These are phyloP conservation scores for Beauveria bassiana DNA, from an alignment of 2,329 filamentous ascomycete species.

Conservation along the genomic window DNA sequence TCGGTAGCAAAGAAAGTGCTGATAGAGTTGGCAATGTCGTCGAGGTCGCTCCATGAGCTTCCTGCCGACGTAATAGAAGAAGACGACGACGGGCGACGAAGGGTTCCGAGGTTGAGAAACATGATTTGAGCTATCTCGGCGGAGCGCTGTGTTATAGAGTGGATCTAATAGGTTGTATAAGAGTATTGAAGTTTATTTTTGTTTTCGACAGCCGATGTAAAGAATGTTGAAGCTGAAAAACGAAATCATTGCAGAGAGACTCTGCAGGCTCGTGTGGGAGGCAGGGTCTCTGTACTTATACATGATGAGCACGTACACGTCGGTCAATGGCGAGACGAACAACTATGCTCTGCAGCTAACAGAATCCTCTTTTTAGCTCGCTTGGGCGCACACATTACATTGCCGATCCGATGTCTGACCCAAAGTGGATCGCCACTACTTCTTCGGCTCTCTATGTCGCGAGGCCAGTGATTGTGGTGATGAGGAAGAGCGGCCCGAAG, in stretches of 20 bases:
- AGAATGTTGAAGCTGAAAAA: neutral
- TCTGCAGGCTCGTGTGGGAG: neutral
- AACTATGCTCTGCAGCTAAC: neutral
- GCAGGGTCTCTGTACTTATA: slow-evolving; percentile 1
- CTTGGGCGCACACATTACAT: neutral
- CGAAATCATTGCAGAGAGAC: neutral
- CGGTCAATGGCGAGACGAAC: neutral
- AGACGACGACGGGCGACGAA: neutral
- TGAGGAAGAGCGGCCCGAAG: neutral
- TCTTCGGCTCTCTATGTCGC: slow-evolving; percentile 6
- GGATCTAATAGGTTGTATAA: neutral
- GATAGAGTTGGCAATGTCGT: neutral
- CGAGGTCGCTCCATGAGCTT: slow-evolving; percentile 9
- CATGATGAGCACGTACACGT: neutral
- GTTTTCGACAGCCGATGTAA: neutral
- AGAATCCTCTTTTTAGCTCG: neutral
- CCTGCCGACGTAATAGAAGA: neutral
- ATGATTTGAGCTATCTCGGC: neutral
- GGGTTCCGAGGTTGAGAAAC: neutral
- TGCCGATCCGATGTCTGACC: slow-evolving; percentile 12
- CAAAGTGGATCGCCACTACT: neutral
- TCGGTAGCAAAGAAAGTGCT: neutral
- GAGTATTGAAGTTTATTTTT: neutral
- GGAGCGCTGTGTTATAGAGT: neutral
- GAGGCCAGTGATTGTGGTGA: neutral